Conservation (phyloP, 768 basidiomycete species). For the Mrakia gelida region DNA sequence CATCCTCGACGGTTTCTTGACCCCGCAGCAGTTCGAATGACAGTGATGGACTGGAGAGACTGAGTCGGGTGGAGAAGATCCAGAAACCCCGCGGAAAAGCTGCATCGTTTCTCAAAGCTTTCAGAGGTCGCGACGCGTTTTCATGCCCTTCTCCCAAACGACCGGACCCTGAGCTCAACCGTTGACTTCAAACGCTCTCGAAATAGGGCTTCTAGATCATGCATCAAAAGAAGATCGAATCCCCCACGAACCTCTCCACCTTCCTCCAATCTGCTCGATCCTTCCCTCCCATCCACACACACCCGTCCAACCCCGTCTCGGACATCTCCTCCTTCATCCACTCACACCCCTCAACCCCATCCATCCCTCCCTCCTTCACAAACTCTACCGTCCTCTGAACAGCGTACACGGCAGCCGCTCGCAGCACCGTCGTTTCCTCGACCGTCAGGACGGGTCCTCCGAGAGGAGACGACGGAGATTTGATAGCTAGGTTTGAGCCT, state of each 20-base stretch:
- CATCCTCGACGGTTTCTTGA: too few species aligned
- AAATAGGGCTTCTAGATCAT: too few species aligned
- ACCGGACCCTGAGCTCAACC: too few species aligned
- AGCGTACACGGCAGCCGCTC: conserved; percentile 74
- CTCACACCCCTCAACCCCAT: conserved; percentile 46
- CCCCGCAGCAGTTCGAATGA: too few species aligned
- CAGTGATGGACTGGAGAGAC: too few species aligned
- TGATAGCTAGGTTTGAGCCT: not conserved
- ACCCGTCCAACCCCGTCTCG: conserved; percentile 63
- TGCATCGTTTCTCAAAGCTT: too few species aligned
- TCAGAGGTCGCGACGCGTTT: too few species aligned
- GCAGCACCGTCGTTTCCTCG: conserved; percentile 65
- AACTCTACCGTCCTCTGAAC: conserved; percentile 63
- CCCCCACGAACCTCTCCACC: conserved; percentile 61
- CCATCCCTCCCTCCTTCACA: conserved; percentile 48
- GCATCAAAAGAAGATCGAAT: conserved; percentile 65
- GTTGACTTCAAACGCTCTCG: too few species aligned
- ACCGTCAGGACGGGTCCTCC: conserved; percentile 57
- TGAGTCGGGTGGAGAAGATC: too few species aligned
- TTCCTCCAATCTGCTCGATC: conserved; percentile 66
- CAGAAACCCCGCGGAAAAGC: too few species aligned
- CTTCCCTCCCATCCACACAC: conserved; percentile 80
- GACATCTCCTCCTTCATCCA: conserved; percentile 53
- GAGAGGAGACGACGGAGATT: conserved; percentile 23
- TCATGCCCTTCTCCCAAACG: too few species aligned